A percentile compares a stretch with the other conserved stretches of the same genome.
phyloP scores from a whole-genome alignment of 805 yeast genomes.

The Candida arabinofermentans region DNA sequence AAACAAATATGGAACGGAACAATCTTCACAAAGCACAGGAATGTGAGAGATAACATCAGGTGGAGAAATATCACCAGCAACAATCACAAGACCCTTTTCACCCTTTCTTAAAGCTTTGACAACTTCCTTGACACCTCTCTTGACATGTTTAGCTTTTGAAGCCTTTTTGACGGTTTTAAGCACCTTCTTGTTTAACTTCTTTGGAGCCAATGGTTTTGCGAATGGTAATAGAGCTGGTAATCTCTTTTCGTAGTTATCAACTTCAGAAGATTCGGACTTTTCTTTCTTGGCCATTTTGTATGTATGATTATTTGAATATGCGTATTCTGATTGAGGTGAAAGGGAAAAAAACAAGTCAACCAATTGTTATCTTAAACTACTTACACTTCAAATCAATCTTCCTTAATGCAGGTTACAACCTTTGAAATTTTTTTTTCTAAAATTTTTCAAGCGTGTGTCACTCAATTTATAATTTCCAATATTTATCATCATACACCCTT shows the following conservation, averaged over 20 bases:
- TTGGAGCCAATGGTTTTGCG: slow-evolving; percentile 93
- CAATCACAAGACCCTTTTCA: slow-evolving; percentile 91
- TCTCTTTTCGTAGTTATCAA: slow-evolving; percentile 88
- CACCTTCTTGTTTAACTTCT: slow-evolving; percentile 91
- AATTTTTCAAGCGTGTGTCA: no score
- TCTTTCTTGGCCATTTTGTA: slow-evolving; percentile 43
- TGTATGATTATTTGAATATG: background rate
- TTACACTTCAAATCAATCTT: no score
- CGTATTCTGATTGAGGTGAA: background rate
- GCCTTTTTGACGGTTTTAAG: slow-evolving; percentile 96
- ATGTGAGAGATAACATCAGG: slow-evolving; percentile 95
- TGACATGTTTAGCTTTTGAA: slow-evolving; percentile 95
- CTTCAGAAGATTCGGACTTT: slow-evolving; percentile 34
- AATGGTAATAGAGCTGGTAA: slow-evolving; percentile 87
- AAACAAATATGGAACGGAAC: slow-evolving; percentile 84
- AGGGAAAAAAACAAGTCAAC: background rate
- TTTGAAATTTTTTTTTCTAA: no score
- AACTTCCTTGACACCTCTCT: slow-evolving; percentile 98
- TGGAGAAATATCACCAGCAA: slow-evolving; percentile 98
- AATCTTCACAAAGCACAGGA: slow-evolving; percentile 96
- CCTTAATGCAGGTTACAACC: no score
- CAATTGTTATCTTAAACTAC: no score
- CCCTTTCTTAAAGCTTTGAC: slow-evolving; percentile 97
- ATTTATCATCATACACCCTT: no score
- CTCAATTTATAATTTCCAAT: no score